Evolutionary conservation across 1,139 yeast species (phyloP).

Genomic region (Ogataea hybrid): DNA sequence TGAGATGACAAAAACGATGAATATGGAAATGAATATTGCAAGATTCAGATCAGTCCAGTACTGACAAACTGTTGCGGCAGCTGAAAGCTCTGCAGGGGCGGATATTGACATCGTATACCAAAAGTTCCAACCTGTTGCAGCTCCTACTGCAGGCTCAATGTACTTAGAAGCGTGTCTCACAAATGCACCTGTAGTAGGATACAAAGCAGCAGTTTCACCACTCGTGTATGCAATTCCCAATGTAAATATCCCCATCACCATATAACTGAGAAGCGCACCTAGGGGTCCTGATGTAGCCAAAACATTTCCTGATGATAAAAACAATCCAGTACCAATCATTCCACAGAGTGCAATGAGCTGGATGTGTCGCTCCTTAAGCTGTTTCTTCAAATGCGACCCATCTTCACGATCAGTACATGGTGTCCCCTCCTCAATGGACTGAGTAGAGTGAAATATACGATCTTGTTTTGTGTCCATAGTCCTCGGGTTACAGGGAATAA

Average conservation of each 20-base stretch:
- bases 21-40: neutral
- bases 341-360: constrained; percentile 78
- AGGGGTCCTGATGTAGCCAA: constrained; percentile 38
- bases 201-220: neutral
- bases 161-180: neutral
- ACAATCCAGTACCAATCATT: constrained; percentile 74
- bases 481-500: neutral
- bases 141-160: neutral
- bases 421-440: neutral
- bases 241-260: constrained; percentile 24
- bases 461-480: neutral
- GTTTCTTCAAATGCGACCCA: neutral
- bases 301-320: constrained; percentile 38
- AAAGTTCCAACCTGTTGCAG: neutral
- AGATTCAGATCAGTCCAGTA: constrained; percentile 42
- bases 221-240: neutral
- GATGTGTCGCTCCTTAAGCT: constrained; percentile 45
- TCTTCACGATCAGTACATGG: neutral
- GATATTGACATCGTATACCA: neutral
- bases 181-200: neutral
- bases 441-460: neutral
- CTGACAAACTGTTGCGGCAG: constrained; percentile 35
- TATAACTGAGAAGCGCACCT: constrained; percentile 44
- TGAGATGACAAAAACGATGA: constrained; percentile 31
- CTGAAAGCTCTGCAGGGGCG: constrained; percentile 1